Base-by-base conservation (phyloP, 257 asterid genomes). In the Plantago ovata region DNA sequence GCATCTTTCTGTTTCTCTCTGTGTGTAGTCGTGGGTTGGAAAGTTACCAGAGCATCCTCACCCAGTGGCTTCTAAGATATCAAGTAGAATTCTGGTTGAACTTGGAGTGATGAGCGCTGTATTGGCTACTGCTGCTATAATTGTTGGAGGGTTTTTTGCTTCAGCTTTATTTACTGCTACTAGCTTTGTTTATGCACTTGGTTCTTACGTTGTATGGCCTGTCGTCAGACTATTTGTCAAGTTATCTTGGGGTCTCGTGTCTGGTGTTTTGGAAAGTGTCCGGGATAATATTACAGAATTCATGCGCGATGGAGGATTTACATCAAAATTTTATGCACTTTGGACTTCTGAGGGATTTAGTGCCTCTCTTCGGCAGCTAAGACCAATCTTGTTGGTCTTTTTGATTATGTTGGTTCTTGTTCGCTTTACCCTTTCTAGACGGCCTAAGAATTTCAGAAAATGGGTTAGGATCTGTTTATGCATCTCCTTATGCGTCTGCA, bases 371-470 rank as follows among this genome's bases (percentile, higher is more conserved):
- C 78, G 82, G 63, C 72, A 78, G 89, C 77, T 93, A 19, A 78
- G 76, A 72, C 97, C 97, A 38, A 86, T 93, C 59, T 3, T 84
- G 67, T 53, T 89, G 61, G 95, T 93, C 32, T 69, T 86, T 68
- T 42, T 83, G 57, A 84, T 79, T 43, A 93, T 93, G 99, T 87
- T 93, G 75, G 70, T 89, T 65, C 89, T 86, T 61, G 77, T 89
- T 24, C 97, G 99, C 53, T 93, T 93, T 74, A 93, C 99, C 42
- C 89, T 89, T 68, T 86, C 95, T 57, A 79, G 97, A 75, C 82
- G 95, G 68, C 97, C 99, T 46, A 93, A 86, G 81, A 89, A 93
- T 79, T 89, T 84, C 74, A 76, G 91, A 64, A 86, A 84, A 76
- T 89, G 97, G 99, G 98, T 92, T 66, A 77, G 94, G 58, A 38